Base-by-base conservation (phyloP, 208 protist genomes). In the Porcisia deanei region DNA sequence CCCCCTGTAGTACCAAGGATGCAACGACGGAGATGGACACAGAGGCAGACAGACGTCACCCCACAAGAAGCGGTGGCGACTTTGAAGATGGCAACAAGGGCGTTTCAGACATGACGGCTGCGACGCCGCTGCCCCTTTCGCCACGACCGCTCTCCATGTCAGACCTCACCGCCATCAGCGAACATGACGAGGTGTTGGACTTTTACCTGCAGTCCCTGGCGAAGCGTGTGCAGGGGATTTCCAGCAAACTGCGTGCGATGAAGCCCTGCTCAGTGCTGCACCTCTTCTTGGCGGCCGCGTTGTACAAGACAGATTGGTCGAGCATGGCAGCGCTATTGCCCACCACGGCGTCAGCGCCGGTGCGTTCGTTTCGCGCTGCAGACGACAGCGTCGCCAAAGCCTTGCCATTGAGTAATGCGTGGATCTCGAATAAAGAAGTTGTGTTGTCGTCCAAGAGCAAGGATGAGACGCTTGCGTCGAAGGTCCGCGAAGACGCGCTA, bases 181-280 rank as follows among this genome's bases (percentile, higher is more conserved):
- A 72, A 41, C 76, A 82, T 30, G 85, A 89, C 43, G 85, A 87
- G 45, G 82, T 81, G 47, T 67, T 89, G 14, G 65, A 83, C 30
- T 58, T 76, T 52, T 89, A 81, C 65, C 63, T 86, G 34, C 16
- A 68, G 43, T 75, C 67, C 4, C 55, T 80, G 63, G 25, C 55
- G 43, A 76, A 74, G 43, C 71, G 67, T 16, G 60, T 79, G 72
- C 82, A 74, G 12, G 79, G 73, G 30, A 34, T 89, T 3, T 47
- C 73, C 14, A 83, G 78, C 53, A 84, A 90, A 75, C 66, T 84
- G 78, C 72, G 54, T 0, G 82, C 85, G 14, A 64, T 89, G 79
- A 16, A 55, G 12, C 75, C 79, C 18, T 66, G 52, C 12, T 49
- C 77, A 25, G 83, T 83, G 25, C 71, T 90, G 20, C 77, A 72